phyloP scores from a whole-genome alignment of 441 rosid species.

The Adansonia grandidieri region DNA sequence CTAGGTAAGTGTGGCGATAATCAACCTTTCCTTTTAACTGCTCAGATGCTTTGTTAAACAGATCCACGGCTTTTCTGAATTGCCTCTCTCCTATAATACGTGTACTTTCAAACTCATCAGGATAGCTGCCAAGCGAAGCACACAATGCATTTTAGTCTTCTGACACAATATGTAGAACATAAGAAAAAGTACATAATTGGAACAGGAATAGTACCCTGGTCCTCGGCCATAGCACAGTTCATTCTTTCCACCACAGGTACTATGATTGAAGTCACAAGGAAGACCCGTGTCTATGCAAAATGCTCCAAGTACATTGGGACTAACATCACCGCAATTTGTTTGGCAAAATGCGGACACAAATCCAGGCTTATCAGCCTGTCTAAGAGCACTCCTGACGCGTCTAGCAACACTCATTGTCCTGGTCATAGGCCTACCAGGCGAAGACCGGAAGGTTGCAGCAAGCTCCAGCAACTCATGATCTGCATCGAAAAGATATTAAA shows the following conservation, averaged over 20 bases:
- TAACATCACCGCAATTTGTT: constrained; percentile 93
- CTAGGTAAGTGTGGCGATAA: constrained; percentile 70
- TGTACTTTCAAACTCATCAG: constrained; percentile 95
- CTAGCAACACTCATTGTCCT: constrained; percentile 63
- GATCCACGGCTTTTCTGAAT: constrained; percentile 71
- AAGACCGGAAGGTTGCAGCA: constrained; percentile 79
- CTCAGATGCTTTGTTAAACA: constrained; percentile 79
- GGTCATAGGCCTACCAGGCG: constrained; percentile 71
- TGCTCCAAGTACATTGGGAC: constrained; percentile 94
- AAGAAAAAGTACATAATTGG: constrained; percentile 7
- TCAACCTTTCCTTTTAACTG: constrained; percentile 73
- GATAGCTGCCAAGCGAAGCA: constrained; percentile 57
- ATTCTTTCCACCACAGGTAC: constrained; percentile 92
- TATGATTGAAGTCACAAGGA: constrained; percentile 96
- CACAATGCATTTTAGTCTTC: constrained; percentile 27
- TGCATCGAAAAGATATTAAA: constrained; percentile 38
- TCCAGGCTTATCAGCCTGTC: constrained; percentile 72
- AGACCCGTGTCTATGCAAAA: constrained; percentile 85
- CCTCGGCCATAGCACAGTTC: constrained; percentile 93
- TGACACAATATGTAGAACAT: background rate
- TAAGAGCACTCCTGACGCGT: constrained; percentile 76
- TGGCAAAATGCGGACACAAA: constrained; percentile 97
- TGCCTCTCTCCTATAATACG: constrained; percentile 88
- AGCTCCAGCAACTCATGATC: constrained; percentile 79
- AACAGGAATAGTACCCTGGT: constrained; percentile 70